A percentile compares a stretch with the other conserved stretches of the same genome.
Evolutionary conservation across 495 filamentous ascomycete genomes (phyloP).

Genomic region (Talaromyces adpressus): DNA sequence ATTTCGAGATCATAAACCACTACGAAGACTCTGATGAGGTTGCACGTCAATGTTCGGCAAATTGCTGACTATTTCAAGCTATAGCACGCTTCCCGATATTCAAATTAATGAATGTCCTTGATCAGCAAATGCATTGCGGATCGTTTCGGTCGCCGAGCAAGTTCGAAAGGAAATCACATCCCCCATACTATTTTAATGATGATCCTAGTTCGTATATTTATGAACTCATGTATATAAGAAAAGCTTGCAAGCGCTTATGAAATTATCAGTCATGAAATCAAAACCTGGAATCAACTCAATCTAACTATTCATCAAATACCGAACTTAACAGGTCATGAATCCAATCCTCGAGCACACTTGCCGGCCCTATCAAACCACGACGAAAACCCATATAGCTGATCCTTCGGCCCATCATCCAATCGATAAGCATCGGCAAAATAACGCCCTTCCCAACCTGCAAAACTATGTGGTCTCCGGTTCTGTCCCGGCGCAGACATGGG

Average conservation of each 20-base stretch:
- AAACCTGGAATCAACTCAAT: neutral
- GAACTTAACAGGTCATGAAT: neutral
- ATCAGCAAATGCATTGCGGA: neutral
- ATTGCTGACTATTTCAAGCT: neutral
- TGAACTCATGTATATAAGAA: neutral
- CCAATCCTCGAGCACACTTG: neutral
- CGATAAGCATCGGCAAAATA: neutral
- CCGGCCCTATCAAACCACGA: neutral
- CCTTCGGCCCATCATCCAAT: neutral
- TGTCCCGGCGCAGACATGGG: neutral
- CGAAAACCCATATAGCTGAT: neutral
- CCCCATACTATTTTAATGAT: neutral
- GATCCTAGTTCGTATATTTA: neutral
- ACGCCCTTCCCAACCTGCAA: neutral
- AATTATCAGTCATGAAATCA: neutral
- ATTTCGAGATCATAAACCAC: neutral
- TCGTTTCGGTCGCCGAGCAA: neutral
- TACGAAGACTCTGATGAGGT: neutral
- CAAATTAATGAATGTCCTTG: neutral
- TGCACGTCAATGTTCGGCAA: neutral
- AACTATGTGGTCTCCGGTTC: neutral
- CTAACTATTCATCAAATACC: neutral
- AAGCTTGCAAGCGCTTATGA: neutral
- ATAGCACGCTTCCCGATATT: neutral
- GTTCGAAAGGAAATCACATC: neutral